Percentiles rank a stretch among this genome's conserved stretches.
These are phyloP conservation scores for Entonaema liquescens DNA, from an alignment of 495 filamentous ascomycete species.

Conservation along the genomic window DNA sequence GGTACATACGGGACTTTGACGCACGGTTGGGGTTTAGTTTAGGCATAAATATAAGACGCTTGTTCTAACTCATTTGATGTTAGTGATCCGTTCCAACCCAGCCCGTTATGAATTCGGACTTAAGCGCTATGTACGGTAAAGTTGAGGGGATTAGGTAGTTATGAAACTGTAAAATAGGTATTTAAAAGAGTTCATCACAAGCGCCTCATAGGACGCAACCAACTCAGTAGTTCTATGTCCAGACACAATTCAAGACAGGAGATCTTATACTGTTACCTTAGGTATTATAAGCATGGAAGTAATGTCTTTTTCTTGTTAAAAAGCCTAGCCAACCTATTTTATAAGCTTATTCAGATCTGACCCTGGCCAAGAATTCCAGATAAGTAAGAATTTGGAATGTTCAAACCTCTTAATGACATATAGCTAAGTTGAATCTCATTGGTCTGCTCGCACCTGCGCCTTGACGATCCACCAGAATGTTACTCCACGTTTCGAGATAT, in stretches of 20 bases:
- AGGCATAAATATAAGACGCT: not conserved
- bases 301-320: not conserved
- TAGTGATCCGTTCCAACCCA: not conserved
- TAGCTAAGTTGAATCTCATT: conserved; percentile 4
- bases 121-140: not conserved
- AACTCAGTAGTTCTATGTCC: no score
- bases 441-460: conserved; percentile 24
- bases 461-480: conserved; percentile 9
- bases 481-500: conserved; percentile 13
- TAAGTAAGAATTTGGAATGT: conserved; percentile 9
- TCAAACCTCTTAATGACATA: not conserved
- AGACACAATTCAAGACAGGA: no score
- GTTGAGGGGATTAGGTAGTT: not conserved
- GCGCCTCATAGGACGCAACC: not conserved
- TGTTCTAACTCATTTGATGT: not conserved
- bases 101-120: not conserved
- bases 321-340: not conserved
- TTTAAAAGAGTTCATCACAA: not conserved
- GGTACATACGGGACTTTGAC: no score
- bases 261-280: no score
- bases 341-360: not conserved
- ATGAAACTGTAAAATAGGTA: not conserved
- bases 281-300: not conserved
- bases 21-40: not conserved
- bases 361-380: not conserved